phyloP scores from a whole-genome alignment of 2,329 filamentous ascomycete species.

The Tolypocladium endophyticum region DNA sequence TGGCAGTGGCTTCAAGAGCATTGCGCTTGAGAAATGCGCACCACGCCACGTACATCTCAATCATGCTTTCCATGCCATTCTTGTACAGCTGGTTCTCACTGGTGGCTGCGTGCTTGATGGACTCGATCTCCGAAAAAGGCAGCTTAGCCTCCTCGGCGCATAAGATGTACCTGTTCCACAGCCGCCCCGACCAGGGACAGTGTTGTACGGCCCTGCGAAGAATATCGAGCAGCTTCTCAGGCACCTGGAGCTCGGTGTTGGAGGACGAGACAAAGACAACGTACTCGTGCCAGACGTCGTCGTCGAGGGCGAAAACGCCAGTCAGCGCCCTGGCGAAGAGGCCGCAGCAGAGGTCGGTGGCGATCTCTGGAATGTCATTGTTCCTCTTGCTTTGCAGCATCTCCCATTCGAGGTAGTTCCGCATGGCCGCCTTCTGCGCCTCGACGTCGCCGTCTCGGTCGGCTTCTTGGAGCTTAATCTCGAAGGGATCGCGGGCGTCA shows the following conservation, averaged over 20 bases:
- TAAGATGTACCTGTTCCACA: constrained; percentile 86
- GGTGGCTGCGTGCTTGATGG: constrained; percentile 87
- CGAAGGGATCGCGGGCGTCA: constrained; percentile 52
- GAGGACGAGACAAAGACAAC: constrained; percentile 58
- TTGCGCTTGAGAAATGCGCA: constrained; percentile 84
- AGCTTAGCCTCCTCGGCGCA: constrained; percentile 70
- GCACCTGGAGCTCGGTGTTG: constrained; percentile 23
- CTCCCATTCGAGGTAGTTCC: constrained; percentile 81
- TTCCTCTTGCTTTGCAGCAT: constrained; percentile 46
- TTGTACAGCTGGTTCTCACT: constrained; percentile 76
- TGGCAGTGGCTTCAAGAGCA: constrained; percentile 63
- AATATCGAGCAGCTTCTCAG: constrained; percentile 50
- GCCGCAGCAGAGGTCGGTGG: constrained; percentile 44
- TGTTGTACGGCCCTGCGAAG: constrained; percentile 77
- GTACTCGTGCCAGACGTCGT: constrained; percentile 74
- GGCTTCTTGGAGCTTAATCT: constrained; percentile 54
- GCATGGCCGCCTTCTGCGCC: constrained; percentile 39
- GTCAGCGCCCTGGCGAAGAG: constrained; percentile 70
- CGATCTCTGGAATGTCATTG: constrained; percentile 30
- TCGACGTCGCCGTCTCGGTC: constrained; percentile 43
- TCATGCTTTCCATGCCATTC: constrained; percentile 74
- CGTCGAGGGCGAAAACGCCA: constrained; percentile 59
- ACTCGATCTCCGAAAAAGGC: constrained; percentile 70
- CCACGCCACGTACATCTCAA: constrained; percentile 91
- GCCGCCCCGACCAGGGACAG: constrained; percentile 81